phyloP scores from a whole-genome alignment of 192 early-diverging fungal genomes.

The Backusella tuberculispora region DNA sequence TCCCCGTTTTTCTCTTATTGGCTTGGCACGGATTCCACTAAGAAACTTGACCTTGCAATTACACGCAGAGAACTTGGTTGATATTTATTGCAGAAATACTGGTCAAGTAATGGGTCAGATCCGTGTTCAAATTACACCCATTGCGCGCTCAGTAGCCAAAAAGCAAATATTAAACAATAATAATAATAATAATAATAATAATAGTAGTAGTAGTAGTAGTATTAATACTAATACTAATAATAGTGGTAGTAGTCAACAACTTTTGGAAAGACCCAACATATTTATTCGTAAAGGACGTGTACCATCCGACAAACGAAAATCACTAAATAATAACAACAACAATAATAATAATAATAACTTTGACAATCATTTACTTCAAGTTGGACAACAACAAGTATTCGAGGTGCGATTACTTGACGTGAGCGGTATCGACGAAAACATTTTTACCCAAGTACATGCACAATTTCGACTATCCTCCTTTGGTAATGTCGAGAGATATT shows the following conservation, averaged over 20 bases:
- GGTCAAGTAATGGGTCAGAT: slow-evolving; percentile 46
- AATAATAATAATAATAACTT: too few relatives aligned
- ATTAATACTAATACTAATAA: too few relatives aligned
- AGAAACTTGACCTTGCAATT: slow-evolving; percentile 48
- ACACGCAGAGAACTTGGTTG: slow-evolving; percentile 43
- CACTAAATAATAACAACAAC: too few relatives aligned
- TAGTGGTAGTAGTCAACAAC: slow-evolving; percentile 15
- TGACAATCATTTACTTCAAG: slow-evolving; percentile 16
- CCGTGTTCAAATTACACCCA: slow-evolving; percentile 46
- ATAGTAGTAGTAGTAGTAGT: too few relatives aligned
- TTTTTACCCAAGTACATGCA: slow-evolving; percentile 69
- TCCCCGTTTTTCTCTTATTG: slow-evolving; percentile 55
- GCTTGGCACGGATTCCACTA: slow-evolving; percentile 46
- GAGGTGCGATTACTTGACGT: slow-evolving; percentile 63
- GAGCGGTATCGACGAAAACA: slow-evolving; percentile 55
- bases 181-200: not conserved
- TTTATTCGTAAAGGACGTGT: not conserved
- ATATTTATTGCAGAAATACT: slow-evolving; percentile 47
- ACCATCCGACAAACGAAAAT: not conserved
- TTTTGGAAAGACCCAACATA: slow-evolving; percentile 24
- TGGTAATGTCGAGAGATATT: slow-evolving; percentile 46
- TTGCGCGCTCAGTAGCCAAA: slow-evolving; percentile 29
- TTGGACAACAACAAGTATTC: slow-evolving; percentile 58
- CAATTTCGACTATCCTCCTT: slow-evolving; percentile 70
- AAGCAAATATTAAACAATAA: not conserved